A percentile compares a stretch with the other conserved stretches of the same genome.
phyloP scores from a whole-genome alignment of 345 rosid genomes.

The Hibiscus trionum region DNA sequence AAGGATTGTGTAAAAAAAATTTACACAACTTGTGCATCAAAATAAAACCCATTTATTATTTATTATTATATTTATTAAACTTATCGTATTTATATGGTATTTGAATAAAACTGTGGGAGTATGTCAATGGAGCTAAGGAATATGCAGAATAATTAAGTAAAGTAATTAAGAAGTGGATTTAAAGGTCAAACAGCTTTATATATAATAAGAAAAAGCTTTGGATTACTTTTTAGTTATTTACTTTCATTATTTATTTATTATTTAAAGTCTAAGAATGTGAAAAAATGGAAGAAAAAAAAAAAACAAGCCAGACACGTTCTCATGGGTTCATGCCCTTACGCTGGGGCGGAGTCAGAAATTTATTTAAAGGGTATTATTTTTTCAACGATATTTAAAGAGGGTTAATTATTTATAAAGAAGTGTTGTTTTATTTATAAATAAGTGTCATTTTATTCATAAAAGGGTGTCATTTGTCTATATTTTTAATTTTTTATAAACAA shows the following conservation, averaged over 20 bases:
- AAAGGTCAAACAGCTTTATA: not conserved
- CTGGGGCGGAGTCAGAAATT: too few species aligned
- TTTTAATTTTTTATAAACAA: too few species aligned
- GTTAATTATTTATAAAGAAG: too few species aligned
- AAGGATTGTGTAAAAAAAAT: too few species aligned
- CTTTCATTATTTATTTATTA: not conserved
- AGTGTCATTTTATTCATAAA: too few species aligned
- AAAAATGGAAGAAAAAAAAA: not conserved
- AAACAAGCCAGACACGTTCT: not conserved
- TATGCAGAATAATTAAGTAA: not conserved
- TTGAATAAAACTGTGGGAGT: not conserved
- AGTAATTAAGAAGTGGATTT: not conserved
- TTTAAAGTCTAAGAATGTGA: too few species aligned
- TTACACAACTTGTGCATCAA: too few species aligned
- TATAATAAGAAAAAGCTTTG: not conserved
- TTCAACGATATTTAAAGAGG: too few species aligned
- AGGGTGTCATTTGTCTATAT: too few species aligned
- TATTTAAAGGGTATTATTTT: too few species aligned
- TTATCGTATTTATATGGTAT: not conserved
- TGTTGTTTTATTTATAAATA: too few species aligned
- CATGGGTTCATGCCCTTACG: not conserved
- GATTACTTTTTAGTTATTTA: not conserved
- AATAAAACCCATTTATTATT: not conserved
- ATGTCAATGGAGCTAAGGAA: not conserved
- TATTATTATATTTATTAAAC: not conserved